These are phyloP conservation scores for Neoboletus brunneissimus DNA, from an alignment of 768 basidiomycete genomes.

Conservation along the genomic window DNA sequence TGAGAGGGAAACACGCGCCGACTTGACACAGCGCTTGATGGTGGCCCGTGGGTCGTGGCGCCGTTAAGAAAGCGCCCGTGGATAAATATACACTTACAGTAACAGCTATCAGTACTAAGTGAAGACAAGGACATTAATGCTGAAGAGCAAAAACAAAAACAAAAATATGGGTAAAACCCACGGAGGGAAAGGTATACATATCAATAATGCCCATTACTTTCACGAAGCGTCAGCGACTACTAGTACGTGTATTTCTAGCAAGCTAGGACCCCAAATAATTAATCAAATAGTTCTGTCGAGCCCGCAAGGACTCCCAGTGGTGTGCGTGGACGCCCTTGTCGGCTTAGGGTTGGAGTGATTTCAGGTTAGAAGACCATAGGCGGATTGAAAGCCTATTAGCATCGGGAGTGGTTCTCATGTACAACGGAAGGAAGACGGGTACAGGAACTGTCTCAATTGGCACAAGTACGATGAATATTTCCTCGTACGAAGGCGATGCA, in stretches of 20 bases:
- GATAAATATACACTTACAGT: slow-evolving; percentile 2
- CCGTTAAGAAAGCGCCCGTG: slow-evolving; percentile 7
- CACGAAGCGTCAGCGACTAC: not conserved
- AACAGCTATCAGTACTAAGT: not conserved
- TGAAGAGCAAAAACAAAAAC: not conserved
- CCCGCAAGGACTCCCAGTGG: not conserved
- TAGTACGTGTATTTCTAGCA: not conserved
- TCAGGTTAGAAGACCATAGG: not conserved
- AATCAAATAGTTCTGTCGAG: not conserved
- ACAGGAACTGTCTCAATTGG: not conserved
- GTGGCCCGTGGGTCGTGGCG: not conserved
- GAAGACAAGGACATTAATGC: not conserved
- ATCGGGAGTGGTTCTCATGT: not conserved
- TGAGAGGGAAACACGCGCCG: not conserved
- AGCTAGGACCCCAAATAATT: not conserved
- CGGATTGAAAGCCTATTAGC: not conserved
- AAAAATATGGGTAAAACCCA: not conserved
- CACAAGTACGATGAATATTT: not conserved
- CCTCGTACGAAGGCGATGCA: not conserved
- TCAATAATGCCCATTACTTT: not conserved
- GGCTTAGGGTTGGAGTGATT: not conserved
- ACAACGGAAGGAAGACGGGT: not conserved
- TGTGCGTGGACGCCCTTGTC: not conserved
- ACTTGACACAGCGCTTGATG: not conserved
- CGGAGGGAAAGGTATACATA: not conserved